Evolutionary conservation across 2,329 filamentous ascomycete species (phyloP).

Genomic region (Paecilomyces formosus): DNA sequence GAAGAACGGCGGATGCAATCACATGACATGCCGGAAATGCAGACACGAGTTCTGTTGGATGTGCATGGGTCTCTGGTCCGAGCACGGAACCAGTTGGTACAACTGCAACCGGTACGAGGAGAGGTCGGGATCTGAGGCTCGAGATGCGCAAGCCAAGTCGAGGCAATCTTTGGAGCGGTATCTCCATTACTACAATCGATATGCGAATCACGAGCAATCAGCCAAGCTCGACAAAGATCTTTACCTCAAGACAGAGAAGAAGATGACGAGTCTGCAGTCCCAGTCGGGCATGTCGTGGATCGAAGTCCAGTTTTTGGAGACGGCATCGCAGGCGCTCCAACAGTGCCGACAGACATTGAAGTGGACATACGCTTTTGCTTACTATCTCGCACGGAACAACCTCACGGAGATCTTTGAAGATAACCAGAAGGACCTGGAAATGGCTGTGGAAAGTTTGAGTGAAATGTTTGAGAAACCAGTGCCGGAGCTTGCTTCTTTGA

Average conservation of each 20-base stretch:
- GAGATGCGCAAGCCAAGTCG: constrained; percentile 86
- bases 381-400: constrained; percentile 94
- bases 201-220: constrained; percentile 97
- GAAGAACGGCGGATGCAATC: constrained; percentile 97
- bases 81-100: constrained; percentile 99
- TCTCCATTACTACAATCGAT: constrained; percentile 97
- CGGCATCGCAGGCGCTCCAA: constrained; percentile 86
- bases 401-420: constrained; percentile 96
- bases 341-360: constrained; percentile 97
- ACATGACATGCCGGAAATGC: constrained; percentile 96
- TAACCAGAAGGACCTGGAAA: constrained; percentile 95
- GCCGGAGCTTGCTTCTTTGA: constrained; percentile 73
- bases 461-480: constrained; percentile 99
- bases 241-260: constrained; percentile 93
- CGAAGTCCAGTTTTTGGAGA: constrained; percentile 93
- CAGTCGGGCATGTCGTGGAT: constrained; percentile 98
- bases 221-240: constrained; percentile 95
- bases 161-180: constrained; percentile 91
- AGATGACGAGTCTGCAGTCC: constrained; percentile 94
- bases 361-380: constrained; percentile 99
- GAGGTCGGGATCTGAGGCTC: constrained; percentile 83
- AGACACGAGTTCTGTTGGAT: constrained; percentile 99
- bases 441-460: constrained; percentile 94
- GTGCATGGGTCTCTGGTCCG: constrained; percentile 98
- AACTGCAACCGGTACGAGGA: constrained; percentile 98